Conservation (phyloP, 2,329 filamentous ascomycete genomes). For the Sporothrix humicola region DNA sequence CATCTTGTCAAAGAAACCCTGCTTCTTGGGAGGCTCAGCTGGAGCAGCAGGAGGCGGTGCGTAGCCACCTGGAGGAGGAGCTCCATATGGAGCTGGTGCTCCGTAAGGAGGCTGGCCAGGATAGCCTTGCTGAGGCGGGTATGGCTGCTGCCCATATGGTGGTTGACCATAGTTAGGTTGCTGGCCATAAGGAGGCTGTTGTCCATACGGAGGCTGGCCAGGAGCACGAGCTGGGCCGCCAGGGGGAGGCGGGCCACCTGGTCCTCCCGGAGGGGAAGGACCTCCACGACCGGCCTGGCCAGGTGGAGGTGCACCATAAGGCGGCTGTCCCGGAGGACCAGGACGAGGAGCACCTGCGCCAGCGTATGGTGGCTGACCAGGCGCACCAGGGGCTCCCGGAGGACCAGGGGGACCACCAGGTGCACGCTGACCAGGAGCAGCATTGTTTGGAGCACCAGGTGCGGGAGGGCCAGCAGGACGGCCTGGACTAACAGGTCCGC, state of each 20-base stretch:
- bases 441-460: neutral
- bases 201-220: conserved; percentile 15
- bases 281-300: conserved; percentile 25
- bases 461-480: neutral
- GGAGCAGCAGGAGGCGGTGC: conserved; percentile 1
- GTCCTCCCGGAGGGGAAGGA: conserved; percentile 5
- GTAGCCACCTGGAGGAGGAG: conserved; percentile 25
- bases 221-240: conserved; percentile 16
- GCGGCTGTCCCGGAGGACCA: conserved; percentile 22
- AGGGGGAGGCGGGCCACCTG: conserved; percentile 5
- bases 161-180: no score
- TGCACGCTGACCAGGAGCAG: conserved; percentile 12
- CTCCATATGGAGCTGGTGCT: conserved; percentile 22
- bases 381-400: neutral
- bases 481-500: neutral
- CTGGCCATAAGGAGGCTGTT: neutral
- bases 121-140: neutral
- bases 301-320: conserved; percentile 23
- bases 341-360: conserved; percentile 22
- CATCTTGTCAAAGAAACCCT: conserved; percentile 34
- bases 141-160: no score
- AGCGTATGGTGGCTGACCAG: conserved; percentile 28
- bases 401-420: conserved; percentile 25
- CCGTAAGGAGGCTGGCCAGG: neutral
- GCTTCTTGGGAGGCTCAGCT: conserved; percentile 19